phyloP scores from a whole-genome alignment of 306 rosid genomes.

The Sphenostylis stenocarpa region DNA sequence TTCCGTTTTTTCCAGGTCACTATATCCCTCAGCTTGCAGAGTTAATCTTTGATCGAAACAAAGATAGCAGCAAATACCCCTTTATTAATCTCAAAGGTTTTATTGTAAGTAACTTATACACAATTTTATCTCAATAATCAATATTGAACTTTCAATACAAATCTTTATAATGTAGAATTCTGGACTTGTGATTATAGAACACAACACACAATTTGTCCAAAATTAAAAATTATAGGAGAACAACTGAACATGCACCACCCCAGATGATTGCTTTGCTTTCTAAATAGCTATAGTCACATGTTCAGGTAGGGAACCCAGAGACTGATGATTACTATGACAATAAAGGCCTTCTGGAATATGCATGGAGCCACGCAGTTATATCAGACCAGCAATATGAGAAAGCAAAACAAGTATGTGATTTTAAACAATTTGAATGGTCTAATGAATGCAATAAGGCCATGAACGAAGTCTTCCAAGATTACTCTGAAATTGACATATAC shows the following conservation, averaged over 20 bases:
- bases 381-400: constrained; percentile 50
- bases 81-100: constrained; percentile 57
- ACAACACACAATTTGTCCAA: not conserved
- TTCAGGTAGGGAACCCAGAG: constrained; percentile 59
- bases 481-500: constrained; percentile 56
- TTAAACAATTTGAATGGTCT: constrained; percentile 46
- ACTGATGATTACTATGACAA: constrained; percentile 47
- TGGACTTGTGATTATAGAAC: not conserved
- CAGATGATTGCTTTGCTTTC: not conserved
- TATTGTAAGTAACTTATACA: constrained; percentile 45
- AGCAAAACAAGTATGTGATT: constrained; percentile 53
- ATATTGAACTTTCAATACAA: not conserved
- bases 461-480: constrained; percentile 38
- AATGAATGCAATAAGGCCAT: constrained; percentile 49
- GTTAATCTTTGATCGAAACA: constrained; percentile 51
- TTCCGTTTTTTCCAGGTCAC: constrained; percentile 43
- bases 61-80: constrained; percentile 37
- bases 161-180: not conserved
- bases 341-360: constrained; percentile 55
- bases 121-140: not conserved
- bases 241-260: not conserved
- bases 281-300: not conserved
- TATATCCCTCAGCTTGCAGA: constrained; percentile 63
- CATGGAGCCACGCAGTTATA: constrained; percentile 67
- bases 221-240: not conserved